Evolutionary conservation across 2,329 filamentous ascomycete species (phyloP), one percentile per base, ranked within the genome.

Genomic region (Waltergamsia citrina): DNA sequence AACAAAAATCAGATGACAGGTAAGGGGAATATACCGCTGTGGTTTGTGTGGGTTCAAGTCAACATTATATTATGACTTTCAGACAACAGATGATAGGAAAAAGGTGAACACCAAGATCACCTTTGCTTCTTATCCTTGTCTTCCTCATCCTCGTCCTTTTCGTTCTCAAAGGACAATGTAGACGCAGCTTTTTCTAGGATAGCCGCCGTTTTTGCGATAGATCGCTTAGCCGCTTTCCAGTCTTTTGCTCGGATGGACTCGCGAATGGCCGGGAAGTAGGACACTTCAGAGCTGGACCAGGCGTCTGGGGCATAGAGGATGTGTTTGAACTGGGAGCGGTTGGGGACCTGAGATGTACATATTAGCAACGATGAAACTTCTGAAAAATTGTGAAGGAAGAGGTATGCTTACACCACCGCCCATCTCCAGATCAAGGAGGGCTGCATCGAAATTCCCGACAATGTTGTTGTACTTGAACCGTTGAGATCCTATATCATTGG

Each of bases 291-390:
- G 32, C 45, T 46, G 7, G 78, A 79, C 81, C 85, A 88, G 3
- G 75, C 64, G 49, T 85, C 75, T 1, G 92, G 92, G 2, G 84
- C 90, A 52, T 88, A 94, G 37, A 98, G 63, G 50, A 93, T 72
- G 57, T 95, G 92, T 57, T 93, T 94, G 69, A 87, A 98, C 59
- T 96, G 92, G 5, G 83, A 84, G 43, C 90, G 79, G 46, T 85
- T 85, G 25, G 85, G 84, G 5, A 94, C 72, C 82, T 87, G 31
- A 17, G 3, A 7, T 6, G 37, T 7, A 4, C 14, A 12, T n/a
- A 19, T 29, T 23, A 33, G 20, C 12, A 22, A 12, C 18, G 7
- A 34, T 21, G 11, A 21, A 33, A 22, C 9, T 4, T 31, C 14
- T 19, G 32, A 33, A n/a, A 24, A 24, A 24, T n/a, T 7, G 7